Base-by-base conservation (phyloP, 1,284 basidiomycete species). In the Phlebopus sp. region DNA sequence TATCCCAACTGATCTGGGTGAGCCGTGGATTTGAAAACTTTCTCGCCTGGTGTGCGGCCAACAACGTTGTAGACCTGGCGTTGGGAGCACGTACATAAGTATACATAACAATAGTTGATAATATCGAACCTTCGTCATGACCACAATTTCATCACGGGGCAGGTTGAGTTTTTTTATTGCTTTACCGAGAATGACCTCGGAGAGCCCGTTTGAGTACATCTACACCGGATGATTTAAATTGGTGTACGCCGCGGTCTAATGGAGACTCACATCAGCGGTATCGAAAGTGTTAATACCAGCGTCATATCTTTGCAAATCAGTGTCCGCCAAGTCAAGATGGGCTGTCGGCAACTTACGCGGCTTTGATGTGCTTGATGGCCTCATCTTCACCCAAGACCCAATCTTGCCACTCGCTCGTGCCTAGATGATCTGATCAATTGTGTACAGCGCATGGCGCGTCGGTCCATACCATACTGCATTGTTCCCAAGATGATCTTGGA, bases 121-220 rank as follows among this genome's bases (percentile, higher is more conserved):
- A n/a, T 23, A 17, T 40, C 55, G 31, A 31, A 79, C 81, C 70
- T 90, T 90, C 29, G 86, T 88, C 70, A 90, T 72, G 39, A 90
- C 76, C 14, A 90, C 85, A 21, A 90, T 78, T 56, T 84, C 81
- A 19, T 84, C 81, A n/a, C 89, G 77, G 11, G 85, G 84, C 21
- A 91, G 72, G 19, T 82, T 68, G 52, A 79, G 71, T 53, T 86
- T 58, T 57, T 84, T 86, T 66, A 92, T 84, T 0, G 87, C 89
- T 51, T 87, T 84, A 1, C 90, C 88, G 18, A 92, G 73, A 53
- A 88, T 78, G 10, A 76, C 62, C 64, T 92, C 89, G 2, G 80
- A 84, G 10, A 72, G 61, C 8, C 87, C 87, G 52, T 82, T 80
- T 2, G 79, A 82, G 62, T 90, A 89, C 10, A 73, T 66, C 75